Base-by-base conservation (phyloP, 768 basidiomycete genomes). In the Calocybe gangraenosa region DNA sequence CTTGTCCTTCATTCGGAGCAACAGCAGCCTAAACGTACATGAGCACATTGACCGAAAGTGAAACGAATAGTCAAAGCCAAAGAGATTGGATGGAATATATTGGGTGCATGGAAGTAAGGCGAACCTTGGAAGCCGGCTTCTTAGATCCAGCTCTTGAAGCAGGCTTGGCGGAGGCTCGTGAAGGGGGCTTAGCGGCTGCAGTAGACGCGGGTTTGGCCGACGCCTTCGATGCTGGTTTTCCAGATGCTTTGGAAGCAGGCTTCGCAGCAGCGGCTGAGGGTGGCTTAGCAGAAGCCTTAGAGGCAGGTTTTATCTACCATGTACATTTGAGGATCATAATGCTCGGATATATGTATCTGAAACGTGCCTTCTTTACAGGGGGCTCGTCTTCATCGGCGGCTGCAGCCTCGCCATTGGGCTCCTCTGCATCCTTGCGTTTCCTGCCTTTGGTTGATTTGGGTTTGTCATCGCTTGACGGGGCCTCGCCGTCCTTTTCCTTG, bases 71-170 rank as follows among this genome's bases (percentile, higher is more conserved):
- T 48, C 49, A 51, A 25, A 22, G 45, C 18, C 37, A 37, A 2
- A 31, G 17, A 20, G n/a, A n/a, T n/a, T 18, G 6, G 42, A 20
- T 14, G 21, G 31, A 2, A 19, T 19, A 22, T 38, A 19, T 17
- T 31, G 18, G 41, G 31, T 37, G n/a, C n/a, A 35, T 7, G 44
- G 36, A 35, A 47, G 40, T 44, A 21, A 46, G 32, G 47, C 68
- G 40, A 48, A 69, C 81, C 78, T 81, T 83, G 38, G 80, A 82
- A n/a, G 65, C 68, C 46, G 82, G 81, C 61, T 82, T 82, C 71
- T 73, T 78, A 11, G 79, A 82, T 22, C 69, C 65, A 21, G 79
- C 80, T 52, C 77, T 66, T 40, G 80, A 81, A 15, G 75, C 66
- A 7, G 81, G 79, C 59, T 81, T 81, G 41, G 63, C 74, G 35